Evolutionary conservation across 106 monocot genomes (phyloP).

Genomic region (Hemerocallis citrina): DNA sequence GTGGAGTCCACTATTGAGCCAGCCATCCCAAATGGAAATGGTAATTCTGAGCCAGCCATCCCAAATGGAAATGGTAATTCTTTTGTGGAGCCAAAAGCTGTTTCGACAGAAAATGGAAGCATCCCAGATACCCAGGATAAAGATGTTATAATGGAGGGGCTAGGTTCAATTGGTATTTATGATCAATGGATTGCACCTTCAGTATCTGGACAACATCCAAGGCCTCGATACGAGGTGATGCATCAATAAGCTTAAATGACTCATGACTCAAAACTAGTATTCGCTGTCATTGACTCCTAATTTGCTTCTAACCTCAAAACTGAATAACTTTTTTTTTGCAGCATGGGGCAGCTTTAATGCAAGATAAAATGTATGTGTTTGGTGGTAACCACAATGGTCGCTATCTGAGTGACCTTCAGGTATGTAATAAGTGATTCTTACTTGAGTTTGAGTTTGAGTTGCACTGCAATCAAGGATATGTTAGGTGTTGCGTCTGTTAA

Average conservation of each 20-base stretch:
- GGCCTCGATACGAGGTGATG: slow-evolving; percentile 79
- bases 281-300: background rate
- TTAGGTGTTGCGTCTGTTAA: no score
- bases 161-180: slow-evolving; percentile 62
- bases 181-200: slow-evolving; percentile 84
- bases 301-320: background rate
- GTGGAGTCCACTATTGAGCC: no score
- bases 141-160: slow-evolving; percentile 74
- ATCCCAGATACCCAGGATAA: slow-evolving; percentile 66
- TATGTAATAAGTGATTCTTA: slow-evolving; percentile 16
- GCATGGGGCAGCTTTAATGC: slow-evolving; percentile 91
- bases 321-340: slow-evolving; percentile 22
- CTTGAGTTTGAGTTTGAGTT: background rate
- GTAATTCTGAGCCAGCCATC: slow-evolving; percentile 15
- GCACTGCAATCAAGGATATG: background rate
- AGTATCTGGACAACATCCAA: slow-evolving; percentile 72
- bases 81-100: slow-evolving; percentile 52
- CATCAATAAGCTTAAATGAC: background rate
- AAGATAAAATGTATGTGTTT: slow-evolving; percentile 96
- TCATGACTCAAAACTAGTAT: background rate
- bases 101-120: slow-evolving; percentile 65
- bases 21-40: no score
- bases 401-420: slow-evolving; percentile 94
- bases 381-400: slow-evolving; percentile 98
- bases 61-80: slow-evolving; percentile 30